Percentiles rank a stretch among this genome's conserved stretches.
Conservation (phyloP, 441 rosid genomes). For the Adansonia grandidieri region DNA sequence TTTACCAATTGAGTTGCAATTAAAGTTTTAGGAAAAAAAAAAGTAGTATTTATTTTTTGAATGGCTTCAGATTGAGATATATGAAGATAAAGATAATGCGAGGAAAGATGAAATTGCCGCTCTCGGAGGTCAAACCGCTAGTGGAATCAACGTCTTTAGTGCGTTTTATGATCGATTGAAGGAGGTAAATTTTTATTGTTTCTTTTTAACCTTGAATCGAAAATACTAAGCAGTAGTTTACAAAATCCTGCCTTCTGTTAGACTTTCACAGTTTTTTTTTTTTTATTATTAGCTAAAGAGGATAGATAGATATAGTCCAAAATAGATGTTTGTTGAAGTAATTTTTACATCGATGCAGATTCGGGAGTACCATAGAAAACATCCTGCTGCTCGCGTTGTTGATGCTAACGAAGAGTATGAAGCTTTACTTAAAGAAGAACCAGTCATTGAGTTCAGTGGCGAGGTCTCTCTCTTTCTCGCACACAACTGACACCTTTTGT, state of each 20-base stretch:
- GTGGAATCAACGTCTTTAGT: conserved; percentile 76
- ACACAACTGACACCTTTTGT: not conserved
- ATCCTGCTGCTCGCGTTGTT: conserved; percentile 79
- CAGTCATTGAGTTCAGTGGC: conserved; percentile 79
- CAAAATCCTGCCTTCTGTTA: not conserved
- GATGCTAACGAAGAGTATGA: conserved; percentile 78
- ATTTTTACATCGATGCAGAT: conserved; percentile 49
- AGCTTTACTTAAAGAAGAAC: conserved; percentile 81
- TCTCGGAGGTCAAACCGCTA: conserved; percentile 85
- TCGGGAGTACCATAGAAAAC: conserved; percentile 89
- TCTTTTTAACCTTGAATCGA: not conserved
- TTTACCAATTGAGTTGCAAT: not conserved
- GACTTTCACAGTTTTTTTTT: not conserved
- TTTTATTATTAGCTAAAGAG: not conserved
- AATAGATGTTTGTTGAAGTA: not conserved
- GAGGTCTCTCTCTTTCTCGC: conserved; percentile 53
- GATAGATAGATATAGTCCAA: not conserved
- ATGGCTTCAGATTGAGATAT: conserved; percentile 65
- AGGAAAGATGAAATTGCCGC: conserved; percentile 95
- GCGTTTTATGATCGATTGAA: conserved; percentile 91
- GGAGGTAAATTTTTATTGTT: conserved; percentile 53
- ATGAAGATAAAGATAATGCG: conserved; percentile 84
- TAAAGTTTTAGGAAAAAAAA: not conserved
- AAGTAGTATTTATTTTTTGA: conserved; percentile 17
- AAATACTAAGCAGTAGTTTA: not conserved